These are phyloP conservation scores for Parietaria judaica DNA, from an alignment of 306 rosid species.

Conservation along the genomic window DNA sequence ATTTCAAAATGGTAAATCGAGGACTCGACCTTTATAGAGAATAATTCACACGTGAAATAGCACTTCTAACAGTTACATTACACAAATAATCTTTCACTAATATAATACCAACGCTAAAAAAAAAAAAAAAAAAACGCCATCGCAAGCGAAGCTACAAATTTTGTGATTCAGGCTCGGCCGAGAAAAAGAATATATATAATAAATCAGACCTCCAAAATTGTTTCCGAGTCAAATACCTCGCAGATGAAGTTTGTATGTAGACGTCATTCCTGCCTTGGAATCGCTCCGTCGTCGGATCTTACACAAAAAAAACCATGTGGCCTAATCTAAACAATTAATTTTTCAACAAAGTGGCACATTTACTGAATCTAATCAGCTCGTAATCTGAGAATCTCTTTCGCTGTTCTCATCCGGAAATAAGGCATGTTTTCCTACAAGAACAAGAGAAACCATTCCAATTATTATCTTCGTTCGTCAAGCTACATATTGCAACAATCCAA, in stretches of 20 bases:
- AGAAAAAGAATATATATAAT: background rate
- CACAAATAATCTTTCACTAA: slow-evolving; percentile 2
- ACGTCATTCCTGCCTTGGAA: background rate
- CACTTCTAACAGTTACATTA: background rate
- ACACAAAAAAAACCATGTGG: background rate
- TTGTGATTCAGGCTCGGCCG: background rate
- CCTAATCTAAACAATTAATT: background rate
- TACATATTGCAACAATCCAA: background rate
- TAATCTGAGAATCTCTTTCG: slow-evolving; percentile 69
- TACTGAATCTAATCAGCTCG: slow-evolving; percentile 56
- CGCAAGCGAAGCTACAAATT: background rate
- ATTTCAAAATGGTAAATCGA: no score
- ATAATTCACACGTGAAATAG: background rate
- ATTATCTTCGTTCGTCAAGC: background rate
- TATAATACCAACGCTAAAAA: slow-evolving; percentile 3
- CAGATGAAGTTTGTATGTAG: background rate
- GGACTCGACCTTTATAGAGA: background rate
- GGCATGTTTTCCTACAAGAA: slow-evolving; percentile 72
- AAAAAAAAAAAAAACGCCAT: background rate
- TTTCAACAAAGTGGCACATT: background rate
- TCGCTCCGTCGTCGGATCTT: background rate
- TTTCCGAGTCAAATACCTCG: background rate
- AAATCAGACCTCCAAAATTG: slow-evolving; percentile 7
- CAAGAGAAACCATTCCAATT: slow-evolving; percentile 20
- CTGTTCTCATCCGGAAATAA: slow-evolving; percentile 81